Conservation (phyloP, 2,329 filamentous ascomycete species). For the Macroventuria anomochaeta region DNA sequence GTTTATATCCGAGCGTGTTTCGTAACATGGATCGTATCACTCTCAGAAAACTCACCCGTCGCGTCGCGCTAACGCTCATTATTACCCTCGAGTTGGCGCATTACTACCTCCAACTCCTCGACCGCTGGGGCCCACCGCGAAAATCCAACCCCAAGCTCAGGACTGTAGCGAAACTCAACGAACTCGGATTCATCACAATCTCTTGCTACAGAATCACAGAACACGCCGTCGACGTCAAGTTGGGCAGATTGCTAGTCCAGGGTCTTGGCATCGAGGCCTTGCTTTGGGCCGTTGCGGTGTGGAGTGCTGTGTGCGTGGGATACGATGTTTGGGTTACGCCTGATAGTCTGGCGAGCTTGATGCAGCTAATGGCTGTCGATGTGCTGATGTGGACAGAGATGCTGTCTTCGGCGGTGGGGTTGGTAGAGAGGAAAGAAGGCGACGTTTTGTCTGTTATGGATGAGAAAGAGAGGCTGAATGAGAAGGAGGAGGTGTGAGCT, state of each 20-base stretch:
- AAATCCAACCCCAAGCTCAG: not conserved
- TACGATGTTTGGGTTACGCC: not conserved
- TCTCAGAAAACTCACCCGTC: not conserved
- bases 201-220: not conserved
- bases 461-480: too few species aligned
- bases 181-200: not conserved
- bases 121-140: not conserved
- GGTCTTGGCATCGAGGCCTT: not conserved
- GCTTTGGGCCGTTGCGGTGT: not conserved
- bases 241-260: not conserved
- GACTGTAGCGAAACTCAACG: not conserved
- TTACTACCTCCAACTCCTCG: not conserved
- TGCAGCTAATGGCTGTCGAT: not conserved
- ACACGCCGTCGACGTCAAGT: not conserved
- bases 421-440: not conserved
- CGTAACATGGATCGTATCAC: too few species aligned
- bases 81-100: not conserved
- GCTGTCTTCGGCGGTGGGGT: not conserved
- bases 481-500: too few species aligned
- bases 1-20: too few species aligned
- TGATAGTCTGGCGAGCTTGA: not conserved
- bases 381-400: not conserved
- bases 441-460: too few species aligned
- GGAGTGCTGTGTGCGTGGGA: not conserved
- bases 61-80: not conserved